Conservation (phyloP, 768 basidiomycete species). For the Galerina marginata region DNA sequence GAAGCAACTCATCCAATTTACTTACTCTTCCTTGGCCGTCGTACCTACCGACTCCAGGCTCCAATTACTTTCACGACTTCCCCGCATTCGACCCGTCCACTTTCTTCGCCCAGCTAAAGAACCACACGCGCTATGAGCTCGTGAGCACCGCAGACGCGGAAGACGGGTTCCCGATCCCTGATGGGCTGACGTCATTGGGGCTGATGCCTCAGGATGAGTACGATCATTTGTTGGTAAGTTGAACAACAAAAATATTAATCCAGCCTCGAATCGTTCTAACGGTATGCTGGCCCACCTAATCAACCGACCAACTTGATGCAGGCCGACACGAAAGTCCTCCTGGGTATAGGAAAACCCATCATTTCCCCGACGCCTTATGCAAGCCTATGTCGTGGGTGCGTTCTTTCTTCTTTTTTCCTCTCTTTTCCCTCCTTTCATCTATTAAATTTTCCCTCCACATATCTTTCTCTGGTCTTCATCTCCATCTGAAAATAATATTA, state of each 20-base stretch:
- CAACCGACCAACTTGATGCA: not conserved
- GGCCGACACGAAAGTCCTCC: constrained; percentile 10
- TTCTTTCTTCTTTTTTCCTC: not conserved
- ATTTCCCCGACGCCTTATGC: constrained; percentile 17
- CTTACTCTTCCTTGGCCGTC: not conserved
- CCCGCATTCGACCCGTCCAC: constrained; percentile 4
- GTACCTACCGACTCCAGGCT: too few relatives aligned
- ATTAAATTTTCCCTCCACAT: too few relatives aligned
- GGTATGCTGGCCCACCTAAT: not conserved
- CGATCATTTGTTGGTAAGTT: constrained; percentile 12
- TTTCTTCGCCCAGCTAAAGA: constrained; percentile 9
- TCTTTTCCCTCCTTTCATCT: too few relatives aligned
- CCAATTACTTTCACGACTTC: constrained; percentile 9
- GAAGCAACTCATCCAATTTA: not conserved
- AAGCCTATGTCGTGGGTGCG: constrained; percentile 21
- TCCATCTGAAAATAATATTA: too few relatives aligned
- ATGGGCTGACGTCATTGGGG: constrained; percentile 7
- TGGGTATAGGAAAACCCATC: constrained; percentile 16
- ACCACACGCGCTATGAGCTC: constrained; percentile 12
- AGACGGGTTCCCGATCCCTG: constrained; percentile 10
- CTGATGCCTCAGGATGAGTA: constrained; percentile 7
- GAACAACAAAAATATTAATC: too few relatives aligned
- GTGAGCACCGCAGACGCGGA: constrained; percentile 14
- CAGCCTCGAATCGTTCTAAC: too few relatives aligned
- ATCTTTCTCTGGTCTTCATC: too few relatives aligned